Base-by-base conservation (phyloP, 2,329 filamentous ascomycete genomes). In the Tolypocladium cylindrosporum region DNA sequence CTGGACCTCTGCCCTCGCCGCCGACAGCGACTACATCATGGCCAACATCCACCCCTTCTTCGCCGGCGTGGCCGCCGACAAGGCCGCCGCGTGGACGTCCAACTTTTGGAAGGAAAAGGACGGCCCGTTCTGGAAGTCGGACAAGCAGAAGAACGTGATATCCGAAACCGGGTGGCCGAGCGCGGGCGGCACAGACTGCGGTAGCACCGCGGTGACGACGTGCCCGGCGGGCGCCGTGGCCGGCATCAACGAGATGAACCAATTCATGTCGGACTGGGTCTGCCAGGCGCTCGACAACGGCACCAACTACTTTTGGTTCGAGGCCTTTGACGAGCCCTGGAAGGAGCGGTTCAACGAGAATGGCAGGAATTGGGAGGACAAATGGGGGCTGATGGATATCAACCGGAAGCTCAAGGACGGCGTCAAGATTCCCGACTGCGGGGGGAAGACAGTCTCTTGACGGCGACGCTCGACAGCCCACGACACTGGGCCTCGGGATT, bases 1-100 rank as follows among this genome's bases (percentile, higher is more conserved):
- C 66, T 97, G 93, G 93, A 87, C 85, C 3, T 67, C 79, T 0
- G 77, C 79, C 2, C 82, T 97, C 21, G 89, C 88, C 0, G 65
- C 74, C 4, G 79, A 84, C 55, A 89, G 90, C 48, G 92, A 97
- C 71, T 86, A 90, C 66, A 86, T 97, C 72, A 97, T 97, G 92
- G 88, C 90, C 64, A 97, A 97, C 69, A 90, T 97, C 57, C 94
- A 97, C 69, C 93, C 94, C 0, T 97, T 97, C 79, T 97, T 97
- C 69, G 89, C 87, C 0, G 93, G 93, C 53, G 84, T 90, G 14
- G 76, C 81, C 0, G 87, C 85, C 2, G 76, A 82, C 2, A 70
- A 81, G 1, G 90, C 91, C 0, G 87, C 91, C 0, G 74, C 70
- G 9, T 97, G 93, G 93, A 96, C 93, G 0, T 90, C 79, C 74